A percentile compares a stretch with the other conserved stretches of the same genome.
Conservation (phyloP, 2,329 filamentous ascomycete genomes). For the Grosmannia huntii region DNA sequence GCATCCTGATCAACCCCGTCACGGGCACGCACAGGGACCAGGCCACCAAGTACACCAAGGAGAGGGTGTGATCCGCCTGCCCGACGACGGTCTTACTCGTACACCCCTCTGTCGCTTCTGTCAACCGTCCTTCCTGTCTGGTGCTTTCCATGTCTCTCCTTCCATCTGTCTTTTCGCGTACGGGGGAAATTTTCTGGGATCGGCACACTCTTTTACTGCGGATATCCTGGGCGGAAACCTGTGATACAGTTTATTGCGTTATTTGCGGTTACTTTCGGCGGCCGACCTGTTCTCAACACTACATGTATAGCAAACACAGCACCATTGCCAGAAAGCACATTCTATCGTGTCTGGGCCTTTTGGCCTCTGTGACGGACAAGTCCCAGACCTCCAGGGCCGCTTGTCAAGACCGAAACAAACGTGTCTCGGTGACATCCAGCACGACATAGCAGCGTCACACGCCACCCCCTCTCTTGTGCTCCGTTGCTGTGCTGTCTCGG, state of each 20-base stretch:
- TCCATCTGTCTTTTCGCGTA: background rate
- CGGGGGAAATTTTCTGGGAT: background rate
- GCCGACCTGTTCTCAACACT: background rate
- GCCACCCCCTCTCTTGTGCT: background rate
- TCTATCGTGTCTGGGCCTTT: background rate
- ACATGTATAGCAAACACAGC: background rate
- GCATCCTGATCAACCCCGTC: background rate
- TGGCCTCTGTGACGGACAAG: background rate
- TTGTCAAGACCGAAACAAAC: background rate
- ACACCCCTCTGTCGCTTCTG: background rate
- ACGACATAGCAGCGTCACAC: background rate
- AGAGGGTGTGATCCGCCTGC: background rate
- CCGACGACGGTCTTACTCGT: background rate
- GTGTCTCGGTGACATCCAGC: background rate
- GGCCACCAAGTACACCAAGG: background rate
- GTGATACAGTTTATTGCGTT: background rate
- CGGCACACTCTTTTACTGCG: background rate
- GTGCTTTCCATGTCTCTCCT: background rate
- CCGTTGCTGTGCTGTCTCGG: background rate
- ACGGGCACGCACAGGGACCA: background rate
- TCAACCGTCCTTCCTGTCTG: background rate
- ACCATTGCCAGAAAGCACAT: background rate
- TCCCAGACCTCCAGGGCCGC: background rate
- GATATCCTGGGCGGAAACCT: background rate
- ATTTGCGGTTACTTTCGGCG: background rate